Conservation (phyloP, 768 basidiomycete species). For the Auriscalpium microsporum region DNA sequence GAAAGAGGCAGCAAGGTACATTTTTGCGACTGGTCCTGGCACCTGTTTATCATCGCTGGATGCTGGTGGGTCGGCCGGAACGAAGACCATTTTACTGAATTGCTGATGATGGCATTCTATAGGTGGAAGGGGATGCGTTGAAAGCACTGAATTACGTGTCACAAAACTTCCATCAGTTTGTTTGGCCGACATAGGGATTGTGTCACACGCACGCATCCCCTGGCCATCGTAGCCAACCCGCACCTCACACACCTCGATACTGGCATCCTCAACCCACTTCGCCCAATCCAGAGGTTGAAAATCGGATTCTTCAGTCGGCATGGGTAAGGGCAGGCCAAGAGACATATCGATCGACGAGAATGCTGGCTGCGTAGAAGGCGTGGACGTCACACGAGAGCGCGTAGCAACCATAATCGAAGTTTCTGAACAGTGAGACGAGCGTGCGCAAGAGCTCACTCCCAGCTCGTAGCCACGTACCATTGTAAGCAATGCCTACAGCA, state of each 20-base stretch:
- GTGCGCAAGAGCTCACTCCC: not conserved
- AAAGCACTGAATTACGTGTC: constrained; percentile 1
- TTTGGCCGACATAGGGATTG: not conserved
- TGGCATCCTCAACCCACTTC: constrained; percentile 11
- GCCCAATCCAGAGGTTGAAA: constrained; percentile 9
- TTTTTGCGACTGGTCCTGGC: not conserved
- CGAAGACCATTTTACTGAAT: constrained; percentile 9
- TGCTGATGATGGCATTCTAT: constrained; percentile 3
- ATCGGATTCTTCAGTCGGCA: not conserved
- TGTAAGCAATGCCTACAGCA: constrained; percentile 12
- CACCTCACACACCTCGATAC: constrained; percentile 13
- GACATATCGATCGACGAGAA: constrained; percentile 4
- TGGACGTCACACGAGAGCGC: constrained; percentile 5
- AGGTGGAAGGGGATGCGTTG: constrained; percentile 6
- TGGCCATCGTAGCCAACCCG: constrained; percentile 8
- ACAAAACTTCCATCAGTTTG: not conserved
- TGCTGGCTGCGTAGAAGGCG: constrained; percentile 1
- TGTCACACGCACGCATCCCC: constrained; percentile 4
- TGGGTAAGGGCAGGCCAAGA: not conserved
- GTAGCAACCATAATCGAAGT: constrained; percentile 13
- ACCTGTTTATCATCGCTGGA: not conserved
- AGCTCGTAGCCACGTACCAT: constrained; percentile 2
- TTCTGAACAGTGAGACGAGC: not conserved
- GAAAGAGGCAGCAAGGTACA: constrained; percentile 13
- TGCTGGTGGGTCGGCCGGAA: constrained; percentile 3